Conservation (phyloP, 257 asterid species). For the Linderniella brevidens region DNA sequence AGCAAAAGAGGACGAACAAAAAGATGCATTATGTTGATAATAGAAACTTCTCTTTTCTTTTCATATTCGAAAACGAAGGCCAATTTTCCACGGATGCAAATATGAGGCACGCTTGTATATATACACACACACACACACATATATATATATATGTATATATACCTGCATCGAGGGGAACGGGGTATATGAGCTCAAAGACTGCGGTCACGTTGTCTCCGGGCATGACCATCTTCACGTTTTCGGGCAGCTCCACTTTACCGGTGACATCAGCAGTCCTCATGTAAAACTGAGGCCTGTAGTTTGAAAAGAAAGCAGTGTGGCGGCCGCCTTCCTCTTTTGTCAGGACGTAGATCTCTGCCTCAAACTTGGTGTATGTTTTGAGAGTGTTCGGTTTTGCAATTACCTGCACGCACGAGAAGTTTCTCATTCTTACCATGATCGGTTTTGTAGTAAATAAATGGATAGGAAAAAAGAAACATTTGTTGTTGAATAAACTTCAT, state of each 20-base stretch:
- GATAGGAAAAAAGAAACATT: background rate
- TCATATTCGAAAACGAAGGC: too few relatives aligned
- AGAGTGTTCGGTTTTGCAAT: conserved; percentile 79
- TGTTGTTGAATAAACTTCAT: too few relatives aligned
- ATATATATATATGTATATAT: background rate
- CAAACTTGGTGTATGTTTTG: conserved; percentile 80
- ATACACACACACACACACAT: background rate
- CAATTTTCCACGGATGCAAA: too few relatives aligned
- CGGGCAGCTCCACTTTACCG: conserved; percentile 93
- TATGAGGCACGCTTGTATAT: too few relatives aligned
- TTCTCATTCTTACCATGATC: too few relatives aligned
- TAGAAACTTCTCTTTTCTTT: too few relatives aligned
- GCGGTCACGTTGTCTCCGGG: conserved; percentile 99
- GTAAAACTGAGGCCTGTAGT: conserved; percentile 93
- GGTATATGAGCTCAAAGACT: conserved; percentile 67
- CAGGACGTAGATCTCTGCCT: conserved; percentile 94
- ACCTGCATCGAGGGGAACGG: conserved; percentile 94
- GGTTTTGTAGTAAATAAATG: too few relatives aligned
- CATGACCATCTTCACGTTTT: conserved; percentile 99
- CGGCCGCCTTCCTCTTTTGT: conserved; percentile 99
- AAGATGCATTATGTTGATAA: too few relatives aligned
- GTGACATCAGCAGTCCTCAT: conserved; percentile 98
- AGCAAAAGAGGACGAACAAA: background rate
- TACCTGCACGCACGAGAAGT: conserved; percentile 26
- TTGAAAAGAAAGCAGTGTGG: conserved; percentile 93